Base-by-base conservation (phyloP, 371 early-diverging fungal genomes). In the Mucor circinelloides region DNA sequence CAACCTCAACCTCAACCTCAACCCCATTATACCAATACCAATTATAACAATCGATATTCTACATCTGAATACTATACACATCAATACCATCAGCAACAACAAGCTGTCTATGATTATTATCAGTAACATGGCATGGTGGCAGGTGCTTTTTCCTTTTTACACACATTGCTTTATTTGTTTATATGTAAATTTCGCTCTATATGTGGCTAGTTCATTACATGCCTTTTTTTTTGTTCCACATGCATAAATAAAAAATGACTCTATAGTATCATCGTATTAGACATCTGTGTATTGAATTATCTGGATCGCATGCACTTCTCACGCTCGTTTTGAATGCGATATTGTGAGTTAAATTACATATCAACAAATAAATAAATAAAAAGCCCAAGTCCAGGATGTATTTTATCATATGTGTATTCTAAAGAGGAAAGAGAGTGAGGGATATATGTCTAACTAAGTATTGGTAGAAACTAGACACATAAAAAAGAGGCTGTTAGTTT, bases 381-480 rank as follows among this genome's bases (percentile, higher is more conserved):
- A 44, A 44, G 19, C 38, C 38, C 15, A 38, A 3, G 30, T 30
- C 10, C 13, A 38, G 15, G 13, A 6, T 38, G 38, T n/a, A 44
- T 44, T 19, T 44, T 1, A n/a, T n/a, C 6, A n/a, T 19, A 44
- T 19, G n/a, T 44, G 7, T 44, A 44, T 50, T 50, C 25, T 25
- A 25, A 50, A 50, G 50, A 25, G 19, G 21, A 12, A 25, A 12
- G 25, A 23, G 23, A 21, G 25, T 21, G 48, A 48, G 50, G 50
- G 50, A 12, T 9, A 23, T 25, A 19, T 25, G 7, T 42, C 67
- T 69, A 77, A 34, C 77, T 74, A 19, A 77, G 36, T 27, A 77
- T 74, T 1, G 77, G 75, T 30, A 78, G 56, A 28, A 78, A 74
- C 75, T 74, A 63, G 12, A 57, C 1, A 48, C 9, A 60, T 1